Percentiles rank a stretch among this genome's conserved stretches.
These are phyloP conservation scores for Cymbidium sinense DNA, from an alignment of 106 monocot genomes.

Conservation along the genomic window DNA sequence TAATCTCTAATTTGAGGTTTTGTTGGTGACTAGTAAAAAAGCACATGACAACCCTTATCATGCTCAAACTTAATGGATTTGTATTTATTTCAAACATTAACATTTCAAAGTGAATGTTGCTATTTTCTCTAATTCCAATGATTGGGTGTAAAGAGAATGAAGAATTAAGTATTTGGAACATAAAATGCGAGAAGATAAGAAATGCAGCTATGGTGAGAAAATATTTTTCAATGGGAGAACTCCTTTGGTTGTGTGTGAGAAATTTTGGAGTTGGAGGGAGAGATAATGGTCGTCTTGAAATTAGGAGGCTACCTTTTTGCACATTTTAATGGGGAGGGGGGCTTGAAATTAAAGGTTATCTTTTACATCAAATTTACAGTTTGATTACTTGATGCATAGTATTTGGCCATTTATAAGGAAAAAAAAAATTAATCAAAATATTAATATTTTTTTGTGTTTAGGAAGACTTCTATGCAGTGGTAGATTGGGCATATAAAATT, in stretches of 20 bases:
- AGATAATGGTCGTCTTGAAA: not conserved
- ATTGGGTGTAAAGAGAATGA: not conserved
- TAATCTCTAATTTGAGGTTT: not conserved
- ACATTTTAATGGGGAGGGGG: not conserved
- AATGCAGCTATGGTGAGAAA: not conserved
- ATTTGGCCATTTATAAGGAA: not conserved
- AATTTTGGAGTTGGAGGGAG: not conserved
- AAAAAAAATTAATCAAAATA: not conserved
- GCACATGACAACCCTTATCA: not conserved
- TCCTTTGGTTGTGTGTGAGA: not conserved
- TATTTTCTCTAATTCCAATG: not conserved
- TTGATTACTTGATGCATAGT: not conserved
- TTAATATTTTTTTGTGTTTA: constrained; percentile 16
- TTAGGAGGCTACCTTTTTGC: not conserved
- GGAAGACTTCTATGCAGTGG: constrained; percentile 98
- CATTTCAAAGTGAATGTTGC: not conserved
- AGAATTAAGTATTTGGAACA: not conserved
- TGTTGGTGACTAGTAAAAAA: not conserved
- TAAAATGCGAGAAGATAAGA: not conserved
- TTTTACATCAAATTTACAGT: not conserved
- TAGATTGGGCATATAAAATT: constrained; percentile 98
- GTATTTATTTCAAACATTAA: not conserved
- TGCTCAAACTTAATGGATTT: not conserved
- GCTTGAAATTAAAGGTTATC: not conserved
- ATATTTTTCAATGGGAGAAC: not conserved